Conservation (phyloP, 352 stramenopile species). For the Phytopythium sindhum region DNA sequence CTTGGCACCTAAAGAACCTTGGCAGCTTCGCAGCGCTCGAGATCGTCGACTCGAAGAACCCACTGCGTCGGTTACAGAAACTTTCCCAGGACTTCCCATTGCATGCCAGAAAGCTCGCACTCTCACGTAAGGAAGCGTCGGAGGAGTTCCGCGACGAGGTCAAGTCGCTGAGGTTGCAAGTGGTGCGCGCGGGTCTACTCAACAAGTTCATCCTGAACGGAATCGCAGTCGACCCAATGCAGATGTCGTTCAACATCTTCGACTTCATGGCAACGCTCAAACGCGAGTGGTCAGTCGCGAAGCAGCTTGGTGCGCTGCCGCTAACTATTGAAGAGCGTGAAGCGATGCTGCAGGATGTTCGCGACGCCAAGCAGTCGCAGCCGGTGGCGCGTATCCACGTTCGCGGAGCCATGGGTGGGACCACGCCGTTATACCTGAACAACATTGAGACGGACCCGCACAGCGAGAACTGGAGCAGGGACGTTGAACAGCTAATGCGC, state of each 20-base stretch:
- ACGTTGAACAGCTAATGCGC: constrained; percentile 42
- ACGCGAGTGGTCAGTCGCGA: constrained; percentile 71
- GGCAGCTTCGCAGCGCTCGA: constrained; percentile 73
- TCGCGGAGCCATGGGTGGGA: constrained; percentile 50
- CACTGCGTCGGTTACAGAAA: constrained; percentile 71
- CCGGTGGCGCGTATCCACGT: constrained; percentile 59
- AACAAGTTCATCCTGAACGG: constrained; percentile 89
- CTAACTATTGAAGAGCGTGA: constrained; percentile 46
- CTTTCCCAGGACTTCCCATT: constrained; percentile 90
- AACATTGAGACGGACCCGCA: constrained; percentile 73
- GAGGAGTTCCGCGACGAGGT: constrained; percentile 46
- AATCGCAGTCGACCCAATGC: constrained; percentile 70
- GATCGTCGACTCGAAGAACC: constrained; percentile 71
- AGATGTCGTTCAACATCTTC: constrained; percentile 91
- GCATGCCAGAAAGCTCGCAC: constrained; percentile 70
- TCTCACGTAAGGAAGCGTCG: constrained; percentile 55
- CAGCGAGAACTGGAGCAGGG: constrained; percentile 40
- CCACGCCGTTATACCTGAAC: constrained; percentile 75
- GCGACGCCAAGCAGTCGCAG: constrained; percentile 40
- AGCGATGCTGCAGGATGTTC: constrained; percentile 59
- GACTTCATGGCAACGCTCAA: constrained; percentile 83
- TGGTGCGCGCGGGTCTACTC: constrained; percentile 26
- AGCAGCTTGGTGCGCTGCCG: constrained; percentile 52
- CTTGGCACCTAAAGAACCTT: constrained; percentile 90
- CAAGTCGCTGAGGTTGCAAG: constrained; percentile 30